Evolutionary conservation across 192 early-diverging fungal species (phyloP).

Genomic region (Entophlyctis luteolus): DNA sequence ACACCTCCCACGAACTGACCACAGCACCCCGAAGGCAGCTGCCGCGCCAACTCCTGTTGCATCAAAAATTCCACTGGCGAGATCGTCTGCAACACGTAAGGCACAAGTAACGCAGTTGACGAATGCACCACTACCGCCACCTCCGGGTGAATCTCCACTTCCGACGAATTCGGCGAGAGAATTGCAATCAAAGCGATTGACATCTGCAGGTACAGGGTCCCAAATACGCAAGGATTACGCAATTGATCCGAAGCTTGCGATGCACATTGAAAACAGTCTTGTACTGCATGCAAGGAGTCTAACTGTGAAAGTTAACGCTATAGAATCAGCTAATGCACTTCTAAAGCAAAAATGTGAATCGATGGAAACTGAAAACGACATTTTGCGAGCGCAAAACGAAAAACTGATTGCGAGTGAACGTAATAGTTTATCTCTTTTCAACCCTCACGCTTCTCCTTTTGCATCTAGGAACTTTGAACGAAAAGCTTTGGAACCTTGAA

Average conservation of each 20-base stretch:
- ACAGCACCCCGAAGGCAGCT: background rate
- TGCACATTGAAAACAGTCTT: constrained; percentile 1
- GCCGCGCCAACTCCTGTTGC: background rate
- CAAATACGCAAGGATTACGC: background rate
- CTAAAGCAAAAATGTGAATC: constrained; percentile 18
- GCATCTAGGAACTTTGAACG: constrained; percentile 32
- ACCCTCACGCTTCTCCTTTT: too few species aligned
- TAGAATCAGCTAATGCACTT: background rate
- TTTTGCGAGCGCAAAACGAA: constrained; percentile 23
- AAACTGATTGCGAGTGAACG: constrained; percentile 2
- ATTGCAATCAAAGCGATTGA: background rate
- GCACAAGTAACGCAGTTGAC: background rate
- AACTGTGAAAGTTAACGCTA: background rate
- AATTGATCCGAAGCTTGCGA: constrained; percentile 4
- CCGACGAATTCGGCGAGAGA: background rate
- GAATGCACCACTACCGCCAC: background rate
- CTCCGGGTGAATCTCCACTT: background rate
- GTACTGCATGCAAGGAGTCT: constrained; percentile 1
- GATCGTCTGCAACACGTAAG: background rate
- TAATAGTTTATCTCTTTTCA: too few species aligned
- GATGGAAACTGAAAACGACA: constrained; percentile 24
- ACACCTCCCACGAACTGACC: background rate
- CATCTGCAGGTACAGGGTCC: background rate
- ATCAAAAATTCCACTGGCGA: background rate
- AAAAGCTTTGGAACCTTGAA: constrained; percentile 40